These are phyloP conservation scores for Polyporus arcularius DNA, from an alignment of 768 basidiomycete species.

Conservation along the genomic window DNA sequence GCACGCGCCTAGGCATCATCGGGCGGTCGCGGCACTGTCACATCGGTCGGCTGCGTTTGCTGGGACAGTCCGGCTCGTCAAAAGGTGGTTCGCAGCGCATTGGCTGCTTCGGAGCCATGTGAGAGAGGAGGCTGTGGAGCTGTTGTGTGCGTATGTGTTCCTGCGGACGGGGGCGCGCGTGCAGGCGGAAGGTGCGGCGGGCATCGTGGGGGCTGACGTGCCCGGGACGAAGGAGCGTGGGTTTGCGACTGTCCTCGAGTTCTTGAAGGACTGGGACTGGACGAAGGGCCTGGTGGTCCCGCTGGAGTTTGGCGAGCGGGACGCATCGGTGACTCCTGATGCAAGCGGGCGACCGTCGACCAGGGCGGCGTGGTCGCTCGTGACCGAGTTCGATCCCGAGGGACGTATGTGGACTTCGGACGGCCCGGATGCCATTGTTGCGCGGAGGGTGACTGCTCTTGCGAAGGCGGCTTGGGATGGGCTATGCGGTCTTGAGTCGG, in stretches of 20 bases:
- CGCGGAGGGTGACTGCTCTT: conserved; percentile 68
- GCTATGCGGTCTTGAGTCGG: conserved; percentile 53
- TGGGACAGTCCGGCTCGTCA: conserved; percentile 83
- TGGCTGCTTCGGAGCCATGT: conserved; percentile 80
- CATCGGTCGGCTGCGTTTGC: conserved; percentile 82
- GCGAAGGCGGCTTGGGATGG: conserved; percentile 74
- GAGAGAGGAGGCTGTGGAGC: conserved; percentile 77
- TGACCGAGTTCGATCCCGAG: conserved; percentile 72
- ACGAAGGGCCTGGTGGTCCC: conserved; percentile 73
- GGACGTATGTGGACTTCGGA: conserved; percentile 77
- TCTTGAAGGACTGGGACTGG: conserved; percentile 86
- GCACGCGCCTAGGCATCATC: conserved; percentile 82
- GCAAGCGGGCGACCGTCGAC: background rate
- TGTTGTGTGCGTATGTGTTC: conserved; percentile 82
- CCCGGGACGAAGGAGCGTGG: conserved; percentile 81
- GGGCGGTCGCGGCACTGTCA: conserved; percentile 74
- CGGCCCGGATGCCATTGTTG: conserved; percentile 71
- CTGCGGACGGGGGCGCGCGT: conserved; percentile 48
- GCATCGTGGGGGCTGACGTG: conserved; percentile 40
- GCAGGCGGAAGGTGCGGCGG: conserved; percentile 31
- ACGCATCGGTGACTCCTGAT: conserved; percentile 16
- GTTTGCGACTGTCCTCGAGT: conserved; percentile 71
- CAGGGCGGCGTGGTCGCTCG: conserved; percentile 60
- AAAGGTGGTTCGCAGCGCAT: conserved; percentile 92
- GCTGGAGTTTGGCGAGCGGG: conserved; percentile 51